Evolutionary conservation across 768 basidiomycete species (phyloP), one percentile per base, ranked within the genome.

Genomic region (Tephrocybe sp.): DNA sequence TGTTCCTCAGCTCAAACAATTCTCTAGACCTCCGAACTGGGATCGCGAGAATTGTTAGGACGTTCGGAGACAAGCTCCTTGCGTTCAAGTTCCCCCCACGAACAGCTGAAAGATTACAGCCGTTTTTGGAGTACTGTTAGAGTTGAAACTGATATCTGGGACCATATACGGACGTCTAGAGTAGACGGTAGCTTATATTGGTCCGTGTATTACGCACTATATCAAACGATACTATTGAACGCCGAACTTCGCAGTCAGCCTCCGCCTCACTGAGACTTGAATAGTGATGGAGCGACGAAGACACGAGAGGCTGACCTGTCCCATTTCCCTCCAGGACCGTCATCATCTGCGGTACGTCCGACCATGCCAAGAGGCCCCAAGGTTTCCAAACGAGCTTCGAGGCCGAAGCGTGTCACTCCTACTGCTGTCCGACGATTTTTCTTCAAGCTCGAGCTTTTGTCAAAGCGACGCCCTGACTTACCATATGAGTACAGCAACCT

Each of bases 71-170:
- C 56, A 87, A 83, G 62, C 69, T 92, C 39, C 64, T 75, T 2
- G 89, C 87, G 11, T 92, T 89, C 75, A 88, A 79, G 65, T 89
- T 91, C 59, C 83, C 90, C 3, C 81, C 85, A n/a, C 69, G 73
- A 52, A 81, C 71, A 11, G 87, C 85, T 9, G 72, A 66, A 54
- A 85, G 84, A 68, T 61, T 92, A 49, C 88, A 90, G 66, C 75
- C 70, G 0, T 89, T 87, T 64, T 71, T 88, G 45, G 87, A 90
- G 60, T 85, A 84, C 64, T 74, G 74, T 52, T 80, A 60, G 26
- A 52, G 39, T 11, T 4, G 11, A 2, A 39, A 17, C 11, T 16
- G 19, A 13, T 16, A n/a, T 31, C 3, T n/a, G 23, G 3, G 39
- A 31, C 39, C 32, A 36, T 47, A 23, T 41, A 48, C 33, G 39